Evolutionary conservation across 495 filamentous ascomycete species (phyloP).

Genomic region (Podospora didyma): DNA sequence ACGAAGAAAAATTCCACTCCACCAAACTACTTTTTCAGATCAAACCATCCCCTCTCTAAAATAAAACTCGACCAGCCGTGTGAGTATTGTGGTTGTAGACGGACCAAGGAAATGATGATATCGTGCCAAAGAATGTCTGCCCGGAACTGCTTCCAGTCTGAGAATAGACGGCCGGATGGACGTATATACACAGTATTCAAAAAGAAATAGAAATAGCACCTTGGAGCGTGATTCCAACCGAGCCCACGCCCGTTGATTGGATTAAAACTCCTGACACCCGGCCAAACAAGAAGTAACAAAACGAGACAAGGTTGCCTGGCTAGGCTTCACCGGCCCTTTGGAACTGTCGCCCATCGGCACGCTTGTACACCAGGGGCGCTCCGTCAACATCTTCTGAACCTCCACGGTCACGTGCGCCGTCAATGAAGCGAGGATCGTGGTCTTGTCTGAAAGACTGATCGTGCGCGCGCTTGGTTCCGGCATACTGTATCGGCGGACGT

Average conservation of each 20-base stretch:
- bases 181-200: conserved; percentile 2
- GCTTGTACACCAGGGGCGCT: conserved; percentile 10
- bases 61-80: not conserved
- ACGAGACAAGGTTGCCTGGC: not conserved
- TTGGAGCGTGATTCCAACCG: not conserved
- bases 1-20: too few relatives aligned
- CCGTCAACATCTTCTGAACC: conserved; percentile 12
- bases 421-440: conserved; percentile 16
- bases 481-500: conserved; percentile 14
- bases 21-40: too few relatives aligned
- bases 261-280: not conserved
- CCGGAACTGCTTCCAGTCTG: not conserved
- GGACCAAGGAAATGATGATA: not conserved
- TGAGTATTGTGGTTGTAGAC: not conserved
- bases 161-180: not conserved
- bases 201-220: not conserved
- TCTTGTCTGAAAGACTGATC: conserved; percentile 22
- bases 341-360: conserved; percentile 18
- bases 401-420: conserved; percentile 25
- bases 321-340: not conserved
- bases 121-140: not conserved
- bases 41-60: not conserved
- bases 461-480: conserved; percentile 28
- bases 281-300: not conserved
- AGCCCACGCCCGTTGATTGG: not conserved